Conservation (phyloP, 2,329 filamentous ascomycete species). For the Aspergillus fructus region DNA sequence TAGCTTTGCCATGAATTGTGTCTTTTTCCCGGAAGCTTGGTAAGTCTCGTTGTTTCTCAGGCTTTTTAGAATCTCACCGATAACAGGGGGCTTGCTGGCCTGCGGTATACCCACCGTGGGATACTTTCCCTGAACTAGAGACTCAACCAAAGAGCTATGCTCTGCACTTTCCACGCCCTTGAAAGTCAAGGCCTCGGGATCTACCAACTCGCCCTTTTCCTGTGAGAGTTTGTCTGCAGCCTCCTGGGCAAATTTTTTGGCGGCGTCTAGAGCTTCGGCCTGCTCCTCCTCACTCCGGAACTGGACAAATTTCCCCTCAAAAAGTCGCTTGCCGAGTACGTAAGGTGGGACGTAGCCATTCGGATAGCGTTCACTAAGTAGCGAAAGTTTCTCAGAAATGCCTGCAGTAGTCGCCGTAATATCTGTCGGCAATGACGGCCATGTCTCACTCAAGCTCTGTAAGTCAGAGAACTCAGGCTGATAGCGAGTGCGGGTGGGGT, state of each 20-base stretch:
- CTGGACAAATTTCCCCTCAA: conserved; percentile 37
- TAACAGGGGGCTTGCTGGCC: conserved; percentile 24
- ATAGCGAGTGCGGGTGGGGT: conserved; percentile 35
- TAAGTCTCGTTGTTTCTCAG: conserved; percentile 45
- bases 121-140: conserved; percentile 36
- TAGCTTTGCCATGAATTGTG: conserved; percentile 39
- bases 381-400: conserved; percentile 36
- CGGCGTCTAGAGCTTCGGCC: conserved; percentile 33
- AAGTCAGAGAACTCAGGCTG: conserved; percentile 33
- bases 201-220: conserved; percentile 37
- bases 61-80: conserved; percentile 35
- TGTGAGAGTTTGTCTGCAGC: conserved; percentile 36
- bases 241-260: conserved; percentile 33
- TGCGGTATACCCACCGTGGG: conserved; percentile 17
- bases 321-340: conserved; percentile 38
- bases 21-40: conserved; percentile 34
- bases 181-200: conserved; percentile 33
- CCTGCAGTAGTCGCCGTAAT: conserved; percentile 26
- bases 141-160: conserved; percentile 30
- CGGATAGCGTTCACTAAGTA: conserved; percentile 33
- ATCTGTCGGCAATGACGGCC: conserved; percentile 40
- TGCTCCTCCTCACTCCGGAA: conserved; percentile 41
- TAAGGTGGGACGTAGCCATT: conserved; percentile 36
- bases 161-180: conserved; percentile 24
- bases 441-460: conserved; percentile 36